Percentiles rank a stretch among this genome's conserved stretches.
Conservation (phyloP, 768 basidiomycete species). For the Naganishia friedmannii region DNA sequence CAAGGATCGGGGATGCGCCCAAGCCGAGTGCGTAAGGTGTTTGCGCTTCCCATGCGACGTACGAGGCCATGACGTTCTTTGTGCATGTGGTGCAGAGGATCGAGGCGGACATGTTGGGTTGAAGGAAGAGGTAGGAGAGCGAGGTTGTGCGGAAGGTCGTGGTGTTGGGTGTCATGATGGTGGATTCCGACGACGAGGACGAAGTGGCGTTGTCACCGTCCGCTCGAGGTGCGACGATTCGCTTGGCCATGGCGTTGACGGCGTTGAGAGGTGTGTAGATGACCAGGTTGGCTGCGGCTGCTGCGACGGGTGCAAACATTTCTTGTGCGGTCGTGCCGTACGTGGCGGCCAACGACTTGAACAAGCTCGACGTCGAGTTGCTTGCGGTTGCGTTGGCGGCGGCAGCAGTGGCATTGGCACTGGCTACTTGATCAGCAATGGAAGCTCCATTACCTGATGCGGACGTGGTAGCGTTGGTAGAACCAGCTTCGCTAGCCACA, state of each 20-base stretch:
- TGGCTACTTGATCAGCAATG: constrained; percentile 34
- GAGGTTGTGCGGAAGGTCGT: constrained; percentile 57
- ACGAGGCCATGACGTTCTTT: constrained; percentile 68
- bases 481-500: constrained; percentile 23
- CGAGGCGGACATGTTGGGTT: constrained; percentile 52
- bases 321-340: constrained; percentile 21
- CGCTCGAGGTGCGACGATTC: constrained; percentile 27
- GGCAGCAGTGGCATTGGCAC: constrained; percentile 57
- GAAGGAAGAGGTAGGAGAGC: constrained; percentile 76
- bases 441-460: constrained; percentile 25
- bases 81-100: constrained; percentile 40
- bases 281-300: constrained; percentile 46
- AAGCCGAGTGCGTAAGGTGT: constrained; percentile 76
- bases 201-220: constrained; percentile 30
- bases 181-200: constrained; percentile 17
- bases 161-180: constrained; percentile 53
- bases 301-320: constrained; percentile 37
- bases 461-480: constrained; percentile 31
- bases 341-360: constrained; percentile 38
- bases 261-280: constrained; percentile 35
- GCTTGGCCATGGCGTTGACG: constrained; percentile 38
- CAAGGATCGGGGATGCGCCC: constrained; percentile 62
- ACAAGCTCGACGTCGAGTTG: constrained; percentile 36
- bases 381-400: not conserved
- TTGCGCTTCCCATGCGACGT: constrained; percentile 70